Evolutionary conservation across 2,329 filamentous ascomycete species (phyloP).

Genomic region (Corinectria fuckeliana): DNA sequence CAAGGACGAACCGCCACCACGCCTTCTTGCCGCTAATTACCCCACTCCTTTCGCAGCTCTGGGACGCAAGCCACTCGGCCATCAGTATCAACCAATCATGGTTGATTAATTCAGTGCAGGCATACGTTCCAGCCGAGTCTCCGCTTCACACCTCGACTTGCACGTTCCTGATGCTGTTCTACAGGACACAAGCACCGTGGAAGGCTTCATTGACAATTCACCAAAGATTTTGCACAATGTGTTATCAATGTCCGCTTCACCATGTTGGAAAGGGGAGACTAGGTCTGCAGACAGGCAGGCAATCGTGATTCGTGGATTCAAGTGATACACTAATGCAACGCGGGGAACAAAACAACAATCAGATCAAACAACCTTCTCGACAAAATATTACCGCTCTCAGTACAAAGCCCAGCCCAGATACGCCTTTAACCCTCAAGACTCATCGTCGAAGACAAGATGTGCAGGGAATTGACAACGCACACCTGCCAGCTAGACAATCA

Average conservation of each 20-base stretch:
- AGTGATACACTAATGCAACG: neutral
- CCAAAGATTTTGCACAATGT: neutral
- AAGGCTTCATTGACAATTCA: neutral
- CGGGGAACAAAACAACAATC: neutral
- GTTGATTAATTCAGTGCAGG: neutral
- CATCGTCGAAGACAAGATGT: neutral
- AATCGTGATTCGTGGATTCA: neutral
- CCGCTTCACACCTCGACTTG: neutral
- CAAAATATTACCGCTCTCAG: neutral
- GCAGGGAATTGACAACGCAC: neutral
- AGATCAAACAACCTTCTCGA: neutral
- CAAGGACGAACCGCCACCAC: neutral
- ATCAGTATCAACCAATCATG: neutral
- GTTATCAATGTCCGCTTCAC: no score
- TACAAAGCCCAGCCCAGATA: neutral
- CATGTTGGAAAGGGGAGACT: no score
- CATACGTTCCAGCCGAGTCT: neutral
- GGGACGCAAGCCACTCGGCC: neutral
- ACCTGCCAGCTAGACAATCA: slow-evolving; percentile 3
- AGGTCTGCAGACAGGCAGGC: no score
- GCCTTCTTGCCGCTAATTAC: neutral
- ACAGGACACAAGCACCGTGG: neutral
- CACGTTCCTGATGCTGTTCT: neutral
- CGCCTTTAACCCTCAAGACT: neutral
- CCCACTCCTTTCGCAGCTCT: neutral